phyloP scores from a whole-genome alignment of 1,139 yeast species.

The Kazachstania sp. region DNA sequence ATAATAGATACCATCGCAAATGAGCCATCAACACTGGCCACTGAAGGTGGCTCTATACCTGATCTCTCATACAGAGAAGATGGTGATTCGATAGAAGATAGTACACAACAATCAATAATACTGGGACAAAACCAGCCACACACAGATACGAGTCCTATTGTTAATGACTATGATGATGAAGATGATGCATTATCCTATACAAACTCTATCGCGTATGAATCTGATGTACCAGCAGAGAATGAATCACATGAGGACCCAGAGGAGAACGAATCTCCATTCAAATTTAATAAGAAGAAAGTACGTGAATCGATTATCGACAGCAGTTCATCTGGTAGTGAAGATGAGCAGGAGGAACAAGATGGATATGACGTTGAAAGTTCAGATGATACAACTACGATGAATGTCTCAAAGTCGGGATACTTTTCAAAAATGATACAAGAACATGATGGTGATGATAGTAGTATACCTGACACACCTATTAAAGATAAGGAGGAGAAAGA shows the following conservation, averaged over 20 bases:
- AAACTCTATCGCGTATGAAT: conserved; percentile 10
- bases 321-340: conserved; percentile 9
- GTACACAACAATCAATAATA: too few relatives aligned
- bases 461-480: background rate
- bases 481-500: background rate
- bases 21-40: background rate
- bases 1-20: too few relatives aligned
- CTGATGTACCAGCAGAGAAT: background rate
- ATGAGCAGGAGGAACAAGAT: conserved; percentile 2
- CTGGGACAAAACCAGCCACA: background rate
- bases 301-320: conserved; percentile 14
- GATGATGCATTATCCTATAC: conserved; percentile 18
- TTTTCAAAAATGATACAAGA: conserved; percentile 18
- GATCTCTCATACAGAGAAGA: background rate
- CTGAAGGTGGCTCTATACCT: background rate
- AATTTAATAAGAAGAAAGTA: conserved; percentile 9
- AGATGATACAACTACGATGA: conserved; percentile 7
- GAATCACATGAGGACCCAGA: background rate
- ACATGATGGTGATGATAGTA: conserved; percentile 6
- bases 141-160: background rate
- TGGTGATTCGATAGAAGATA: too few relatives aligned
- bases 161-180: background rate
- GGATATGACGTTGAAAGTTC: conserved; percentile 3
- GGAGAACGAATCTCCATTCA: conserved; percentile 6
- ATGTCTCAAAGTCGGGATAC: conserved; percentile 20